Evolutionary conservation across 768 basidiomycete genomes (phyloP).

Genomic region (Boletus rex-veris): DNA sequence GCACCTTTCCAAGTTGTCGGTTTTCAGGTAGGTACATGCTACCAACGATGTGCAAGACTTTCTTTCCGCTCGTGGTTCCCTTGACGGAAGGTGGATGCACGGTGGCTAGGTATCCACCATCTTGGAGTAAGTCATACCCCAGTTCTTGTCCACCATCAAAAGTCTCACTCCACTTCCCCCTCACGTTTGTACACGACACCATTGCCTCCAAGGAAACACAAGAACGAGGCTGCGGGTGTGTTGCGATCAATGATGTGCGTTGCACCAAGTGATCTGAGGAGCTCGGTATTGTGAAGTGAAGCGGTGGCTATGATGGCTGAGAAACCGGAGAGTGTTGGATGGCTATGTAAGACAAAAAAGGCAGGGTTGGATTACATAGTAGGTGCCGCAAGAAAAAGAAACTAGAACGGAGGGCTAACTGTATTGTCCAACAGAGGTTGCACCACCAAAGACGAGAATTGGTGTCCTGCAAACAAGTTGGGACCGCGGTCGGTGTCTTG

Average conservation of each 20-base stretch:
- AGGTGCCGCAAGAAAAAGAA: background rate
- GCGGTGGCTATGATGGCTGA: conserved; percentile 35
- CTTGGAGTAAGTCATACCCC: conserved; percentile 25
- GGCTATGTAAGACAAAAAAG: conserved; percentile 3
- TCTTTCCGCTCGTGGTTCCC: conserved; percentile 1
- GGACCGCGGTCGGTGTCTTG: conserved; percentile 23
- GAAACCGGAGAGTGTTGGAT: conserved; percentile 31
- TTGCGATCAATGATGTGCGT: conserved; percentile 33
- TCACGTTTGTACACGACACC: too few relatives aligned
- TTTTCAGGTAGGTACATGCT: background rate
- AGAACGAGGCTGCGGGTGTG: conserved; percentile 4
- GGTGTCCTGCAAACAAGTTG: conserved; percentile 29
- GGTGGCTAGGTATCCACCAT: conserved; percentile 22
- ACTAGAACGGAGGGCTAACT: conserved; percentile 13
- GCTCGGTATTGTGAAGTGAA: conserved; percentile 27
- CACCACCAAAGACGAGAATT: conserved; percentile 32
- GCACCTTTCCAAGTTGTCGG: background rate
- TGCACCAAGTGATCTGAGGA: conserved; percentile 31
- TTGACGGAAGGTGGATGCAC: background rate
- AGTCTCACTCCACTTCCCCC: too few relatives aligned
- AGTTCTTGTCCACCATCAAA: too few relatives aligned
- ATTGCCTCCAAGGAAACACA: background rate
- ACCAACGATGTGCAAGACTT: background rate
- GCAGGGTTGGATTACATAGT: background rate
- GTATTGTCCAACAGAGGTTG: conserved; percentile 34